Percentiles rank a stretch among this genome's conserved stretches.
Conservation (phyloP, 2,329 filamentous ascomycete genomes). For the Paracamarosporium sp. region DNA sequence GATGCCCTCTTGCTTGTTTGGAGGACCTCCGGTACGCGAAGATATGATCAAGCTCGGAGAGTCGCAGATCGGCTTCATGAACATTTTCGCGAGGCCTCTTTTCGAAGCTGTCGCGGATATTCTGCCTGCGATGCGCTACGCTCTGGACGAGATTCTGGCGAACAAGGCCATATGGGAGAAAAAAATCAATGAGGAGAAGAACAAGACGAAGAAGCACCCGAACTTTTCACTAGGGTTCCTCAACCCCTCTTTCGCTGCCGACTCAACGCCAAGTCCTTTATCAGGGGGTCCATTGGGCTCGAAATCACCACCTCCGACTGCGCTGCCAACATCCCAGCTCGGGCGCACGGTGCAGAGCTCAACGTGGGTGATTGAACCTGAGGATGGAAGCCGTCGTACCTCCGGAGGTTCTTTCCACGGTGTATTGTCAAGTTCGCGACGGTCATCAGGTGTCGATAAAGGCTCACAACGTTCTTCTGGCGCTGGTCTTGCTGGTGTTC, state of each 20-base stretch:
- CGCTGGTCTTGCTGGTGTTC: slow-evolving; percentile 25
- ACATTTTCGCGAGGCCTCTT: slow-evolving; percentile 88
- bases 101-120: slow-evolving; percentile 89
- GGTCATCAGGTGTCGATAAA: slow-evolving; percentile 40
- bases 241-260: slow-evolving; percentile 27
- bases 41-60: slow-evolving; percentile 83
- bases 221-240: slow-evolving; percentile 31
- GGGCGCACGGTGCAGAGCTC: slow-evolving; percentile 13
- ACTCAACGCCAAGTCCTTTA: slow-evolving; percentile 43
- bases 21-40: slow-evolving; percentile 77
- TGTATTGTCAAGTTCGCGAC: slow-evolving; percentile 28
- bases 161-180: slow-evolving; percentile 79
- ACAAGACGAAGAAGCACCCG: slow-evolving; percentile 50
- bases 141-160: slow-evolving; percentile 77
- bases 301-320: slow-evolving; percentile 16
- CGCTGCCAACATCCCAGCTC: slow-evolving; percentile 9
- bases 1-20: slow-evolving; percentile 86
- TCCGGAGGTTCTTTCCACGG: slow-evolving; percentile 36
- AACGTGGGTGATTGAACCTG: slow-evolving; percentile 9
- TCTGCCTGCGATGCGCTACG: slow-evolving; percentile 83
- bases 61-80: slow-evolving; percentile 95
- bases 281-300: slow-evolving; percentile 30
- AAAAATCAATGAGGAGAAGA: slow-evolving; percentile 69
- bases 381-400: slow-evolving; percentile 31
- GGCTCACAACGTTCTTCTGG: slow-evolving; percentile 38